Conservation (phyloP, 1,139 yeast genomes). For the Pichia norvegensis region DNA sequence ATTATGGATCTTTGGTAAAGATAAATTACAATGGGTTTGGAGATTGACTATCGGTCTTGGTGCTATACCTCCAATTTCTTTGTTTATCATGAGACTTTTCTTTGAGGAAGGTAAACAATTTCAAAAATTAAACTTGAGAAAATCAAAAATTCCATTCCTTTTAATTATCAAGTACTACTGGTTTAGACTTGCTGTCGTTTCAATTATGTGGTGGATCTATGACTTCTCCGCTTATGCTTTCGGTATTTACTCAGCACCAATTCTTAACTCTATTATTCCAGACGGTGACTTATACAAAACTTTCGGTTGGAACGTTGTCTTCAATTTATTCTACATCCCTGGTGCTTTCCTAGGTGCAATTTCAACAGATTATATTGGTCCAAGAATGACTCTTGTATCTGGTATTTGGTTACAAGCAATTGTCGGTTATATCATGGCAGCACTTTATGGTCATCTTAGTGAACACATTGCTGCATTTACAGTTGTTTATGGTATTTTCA, state of each 20-base stretch:
- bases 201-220: conserved; percentile 83
- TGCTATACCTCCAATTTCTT: conserved; percentile 77
- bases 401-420: conserved; percentile 72
- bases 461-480: conserved; percentile 68
- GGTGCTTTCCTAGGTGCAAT: conserved; percentile 83
- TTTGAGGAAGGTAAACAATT: conserved; percentile 69
- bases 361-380: conserved; percentile 81
- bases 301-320: conserved; percentile 90
- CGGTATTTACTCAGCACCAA: conserved; percentile 71
- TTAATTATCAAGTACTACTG: conserved; percentile 73
- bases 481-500: conserved; percentile 80
- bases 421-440: conserved; percentile 85
- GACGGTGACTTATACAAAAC: conserved; percentile 58
- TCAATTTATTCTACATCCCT: conserved; percentile 82
- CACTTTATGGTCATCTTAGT: conserved; percentile 46
- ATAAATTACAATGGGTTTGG: conserved; percentile 80
- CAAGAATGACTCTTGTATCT: conserved; percentile 62
- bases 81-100: conserved; percentile 69
- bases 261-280: conserved; percentile 53
- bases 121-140: conserved; percentile 61
- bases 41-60: conserved; percentile 87
- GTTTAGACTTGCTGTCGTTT: conserved; percentile 64
- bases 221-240: conserved; percentile 85
- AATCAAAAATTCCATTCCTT: conserved; percentile 57
- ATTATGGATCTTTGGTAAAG: conserved; percentile 68